Conservation (phyloP, 2,329 filamentous ascomycete species). For the Zelopaecilomyces penicillatus region DNA sequence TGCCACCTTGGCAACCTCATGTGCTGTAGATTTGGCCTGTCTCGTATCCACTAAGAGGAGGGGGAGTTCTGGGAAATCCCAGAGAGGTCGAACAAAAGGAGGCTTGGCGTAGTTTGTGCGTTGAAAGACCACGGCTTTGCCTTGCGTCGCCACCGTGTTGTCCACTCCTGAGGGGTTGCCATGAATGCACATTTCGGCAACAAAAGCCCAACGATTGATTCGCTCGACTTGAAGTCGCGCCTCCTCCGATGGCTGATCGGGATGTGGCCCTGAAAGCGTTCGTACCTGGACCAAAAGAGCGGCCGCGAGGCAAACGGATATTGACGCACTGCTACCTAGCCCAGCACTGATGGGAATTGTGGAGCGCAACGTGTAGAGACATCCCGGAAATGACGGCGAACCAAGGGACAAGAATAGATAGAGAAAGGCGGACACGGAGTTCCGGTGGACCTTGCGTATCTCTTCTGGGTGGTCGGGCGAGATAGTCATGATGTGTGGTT, state of each 20-base stretch:
- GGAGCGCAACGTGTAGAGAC: constrained; percentile 82
- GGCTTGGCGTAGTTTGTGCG: constrained; percentile 69
- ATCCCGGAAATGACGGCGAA: constrained; percentile 67
- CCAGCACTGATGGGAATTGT: constrained; percentile 90
- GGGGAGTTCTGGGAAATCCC: constrained; percentile 85
- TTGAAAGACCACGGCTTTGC: constrained; percentile 89
- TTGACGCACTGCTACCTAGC: constrained; percentile 87
- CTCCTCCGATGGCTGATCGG: constrained; percentile 81
- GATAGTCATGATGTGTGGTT: constrained; percentile 67
- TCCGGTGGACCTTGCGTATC: constrained; percentile 74
- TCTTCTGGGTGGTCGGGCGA: constrained; percentile 59
- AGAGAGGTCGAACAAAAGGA: constrained; percentile 66
- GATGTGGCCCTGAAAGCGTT: constrained; percentile 81
- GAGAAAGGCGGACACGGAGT: constrained; percentile 76
- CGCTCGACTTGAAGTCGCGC: constrained; percentile 85
- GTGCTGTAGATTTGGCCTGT: constrained; percentile 75
- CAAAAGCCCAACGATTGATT: constrained; percentile 97
- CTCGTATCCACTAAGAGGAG: constrained; percentile 84
- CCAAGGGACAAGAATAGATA: constrained; percentile 89
- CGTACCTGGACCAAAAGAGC: constrained; percentile 83
- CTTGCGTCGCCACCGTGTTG: constrained; percentile 89
- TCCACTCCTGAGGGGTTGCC: constrained; percentile 95
- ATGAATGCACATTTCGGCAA: constrained; percentile 94
- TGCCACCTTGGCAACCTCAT: constrained; percentile 80
- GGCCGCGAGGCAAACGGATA: constrained; percentile 78